A percentile compares a stretch with the other conserved stretches of the same genome.
phyloP scores from a whole-genome alignment of 2,329 filamentous ascomycete genomes.

The Botrytis medusae region DNA sequence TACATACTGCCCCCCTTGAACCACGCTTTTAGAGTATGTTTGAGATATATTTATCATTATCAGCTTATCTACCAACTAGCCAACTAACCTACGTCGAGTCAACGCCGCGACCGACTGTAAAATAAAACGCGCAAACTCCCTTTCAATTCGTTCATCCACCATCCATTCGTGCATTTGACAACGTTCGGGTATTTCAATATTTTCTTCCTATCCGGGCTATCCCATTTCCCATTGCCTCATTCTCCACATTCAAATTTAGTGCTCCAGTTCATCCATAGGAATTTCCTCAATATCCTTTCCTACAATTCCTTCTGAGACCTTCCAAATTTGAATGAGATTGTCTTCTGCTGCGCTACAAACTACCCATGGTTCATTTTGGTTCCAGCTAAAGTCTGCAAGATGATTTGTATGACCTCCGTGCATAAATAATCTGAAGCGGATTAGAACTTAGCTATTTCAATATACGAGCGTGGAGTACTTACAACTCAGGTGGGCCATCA shows the following conservation, averaged over 20 bases:
- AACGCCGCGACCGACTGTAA: conserved; percentile 1
- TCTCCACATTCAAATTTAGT: conserved; percentile 39
- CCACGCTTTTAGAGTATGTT: neutral
- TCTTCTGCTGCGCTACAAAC: conserved; percentile 95
- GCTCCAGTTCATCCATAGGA: conserved; percentile 74
- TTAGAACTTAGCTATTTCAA: neutral
- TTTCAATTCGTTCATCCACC: neutral
- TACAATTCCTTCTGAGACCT: conserved; percentile 78
- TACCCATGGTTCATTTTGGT: conserved; percentile 93
- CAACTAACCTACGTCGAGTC: neutral
- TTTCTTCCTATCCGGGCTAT: neutral
- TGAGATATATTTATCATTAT: conserved; percentile 9
- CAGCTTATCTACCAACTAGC: conserved; percentile 1
- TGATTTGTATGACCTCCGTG: conserved; percentile 98
- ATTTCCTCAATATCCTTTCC: conserved; percentile 74
- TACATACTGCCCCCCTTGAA: neutral
- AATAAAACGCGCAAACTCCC: neutral
- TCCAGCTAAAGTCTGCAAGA: conserved; percentile 97
- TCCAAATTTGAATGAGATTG: conserved; percentile 95
- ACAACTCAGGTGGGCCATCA: conserved; percentile 93
- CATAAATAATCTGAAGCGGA: conserved; percentile 76
- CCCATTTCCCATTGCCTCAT: neutral
- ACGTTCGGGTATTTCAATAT: conserved; percentile 16
- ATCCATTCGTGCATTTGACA: conserved; percentile 9
- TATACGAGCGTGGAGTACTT: conserved; percentile 44